Percentiles rank a stretch among this genome's conserved stretches.
phyloP scores from a whole-genome alignment of 2,329 filamentous ascomycete genomes.

The Diatrype stigma region DNA sequence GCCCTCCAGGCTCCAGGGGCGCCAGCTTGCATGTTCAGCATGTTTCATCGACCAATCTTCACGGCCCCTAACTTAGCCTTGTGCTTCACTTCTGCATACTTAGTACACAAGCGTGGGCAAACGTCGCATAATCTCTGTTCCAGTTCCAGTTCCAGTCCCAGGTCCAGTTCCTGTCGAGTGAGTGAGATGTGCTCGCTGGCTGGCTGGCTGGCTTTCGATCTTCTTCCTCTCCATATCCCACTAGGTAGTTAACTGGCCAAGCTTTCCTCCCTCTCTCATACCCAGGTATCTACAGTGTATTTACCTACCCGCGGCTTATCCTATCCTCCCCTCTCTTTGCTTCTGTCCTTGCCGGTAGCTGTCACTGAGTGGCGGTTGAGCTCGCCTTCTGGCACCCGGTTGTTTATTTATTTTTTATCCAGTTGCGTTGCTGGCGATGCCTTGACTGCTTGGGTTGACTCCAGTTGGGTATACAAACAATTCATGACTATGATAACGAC shows the following conservation, averaged over 20 bases:
- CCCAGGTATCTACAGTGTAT: background rate
- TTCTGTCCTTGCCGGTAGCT: slow-evolving; percentile 16
- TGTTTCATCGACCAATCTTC: slow-evolving; percentile 28
- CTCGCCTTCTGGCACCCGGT: slow-evolving; percentile 8
- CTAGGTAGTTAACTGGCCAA: slow-evolving; percentile 27
- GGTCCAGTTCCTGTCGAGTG: no score
- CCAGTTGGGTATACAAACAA: background rate
- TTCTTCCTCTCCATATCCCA: background rate
- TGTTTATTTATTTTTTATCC: slow-evolving; percentile 15
- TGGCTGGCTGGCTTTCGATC: no score
- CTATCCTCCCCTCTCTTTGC: slow-evolving; percentile 12
- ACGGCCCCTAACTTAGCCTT: slow-evolving; percentile 13
- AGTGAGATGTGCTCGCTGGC: no score
- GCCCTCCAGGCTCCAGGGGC: background rate
- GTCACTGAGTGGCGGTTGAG: slow-evolving; percentile 17
- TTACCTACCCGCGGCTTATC: background rate
- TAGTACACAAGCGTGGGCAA: slow-evolving; percentile 20
- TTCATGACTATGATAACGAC: background rate
- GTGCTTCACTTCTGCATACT: slow-evolving; percentile 10
- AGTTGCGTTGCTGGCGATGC: slow-evolving; percentile 29
- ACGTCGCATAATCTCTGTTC: slow-evolving; percentile 26
- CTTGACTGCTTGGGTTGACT: background rate
- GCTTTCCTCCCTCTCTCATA: slow-evolving; percentile 14
- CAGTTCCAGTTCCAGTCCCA: no score
- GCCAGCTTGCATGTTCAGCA: slow-evolving; percentile 16